These are phyloP conservation scores for Ilyonectria sp. DNA, from an alignment of 2,329 filamentous ascomycete species.

Conservation along the genomic window DNA sequence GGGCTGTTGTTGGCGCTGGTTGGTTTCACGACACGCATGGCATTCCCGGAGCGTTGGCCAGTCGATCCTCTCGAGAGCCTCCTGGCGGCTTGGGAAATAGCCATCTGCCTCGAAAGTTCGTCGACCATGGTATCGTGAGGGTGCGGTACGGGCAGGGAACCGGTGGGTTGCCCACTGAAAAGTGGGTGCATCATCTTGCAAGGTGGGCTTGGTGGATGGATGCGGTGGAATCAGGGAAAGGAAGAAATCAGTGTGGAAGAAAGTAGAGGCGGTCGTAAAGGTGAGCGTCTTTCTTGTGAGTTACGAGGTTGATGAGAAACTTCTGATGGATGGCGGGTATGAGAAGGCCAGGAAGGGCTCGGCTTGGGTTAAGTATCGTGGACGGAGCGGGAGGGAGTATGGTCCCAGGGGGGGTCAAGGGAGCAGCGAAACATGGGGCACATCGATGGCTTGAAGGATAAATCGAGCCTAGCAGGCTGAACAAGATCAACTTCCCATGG, in stretches of 20 bases:
- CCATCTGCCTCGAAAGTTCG: constrained; percentile 67
- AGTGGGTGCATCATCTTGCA: constrained; percentile 53
- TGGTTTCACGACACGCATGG: constrained; percentile 76
- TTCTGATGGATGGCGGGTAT: constrained; percentile 15
- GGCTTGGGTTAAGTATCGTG: constrained; percentile 51
- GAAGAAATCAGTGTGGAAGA: neutral
- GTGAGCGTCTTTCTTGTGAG: constrained; percentile 16
- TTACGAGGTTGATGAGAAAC: constrained; percentile 8
- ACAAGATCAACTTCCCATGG: constrained; percentile 56
- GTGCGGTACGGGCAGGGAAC: constrained; percentile 46
- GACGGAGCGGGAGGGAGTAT: constrained; percentile 38
- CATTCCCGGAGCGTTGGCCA: constrained; percentile 63
- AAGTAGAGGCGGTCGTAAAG: constrained; percentile 4
- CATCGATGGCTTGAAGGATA: constrained; percentile 54
- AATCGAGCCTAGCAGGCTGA: constrained; percentile 54
- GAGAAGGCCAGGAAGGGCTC: constrained; percentile 38
- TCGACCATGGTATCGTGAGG: constrained; percentile 62
- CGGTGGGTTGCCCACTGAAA: constrained; percentile 46
- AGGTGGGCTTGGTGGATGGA: constrained; percentile 10
- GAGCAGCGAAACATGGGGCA: constrained; percentile 53
- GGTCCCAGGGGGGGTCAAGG: constrained; percentile 48
- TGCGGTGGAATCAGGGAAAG: neutral
- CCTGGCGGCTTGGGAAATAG: constrained; percentile 62
- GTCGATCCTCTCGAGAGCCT: constrained; percentile 65
- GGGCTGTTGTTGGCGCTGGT: constrained; percentile 80